Percentiles rank a stretch among this genome's conserved stretches.
These are phyloP conservation scores for Cucurbita ficifolia DNA, from an alignment of 306 rosid species.

Conservation along the genomic window DNA sequence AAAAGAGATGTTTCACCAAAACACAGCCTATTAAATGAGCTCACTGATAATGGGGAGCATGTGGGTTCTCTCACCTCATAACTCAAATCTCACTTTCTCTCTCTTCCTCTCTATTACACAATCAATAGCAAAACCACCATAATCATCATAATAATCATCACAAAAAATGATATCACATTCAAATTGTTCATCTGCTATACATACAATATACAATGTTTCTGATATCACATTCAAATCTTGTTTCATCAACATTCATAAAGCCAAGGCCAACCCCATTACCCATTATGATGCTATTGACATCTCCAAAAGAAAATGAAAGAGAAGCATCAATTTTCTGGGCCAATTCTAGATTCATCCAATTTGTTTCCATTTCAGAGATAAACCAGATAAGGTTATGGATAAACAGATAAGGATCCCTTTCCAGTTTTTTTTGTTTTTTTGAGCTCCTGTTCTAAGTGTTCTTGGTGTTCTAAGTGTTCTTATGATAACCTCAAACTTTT, in stretches of 20 bases:
- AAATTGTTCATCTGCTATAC: neutral
- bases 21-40: conserved; percentile 44
- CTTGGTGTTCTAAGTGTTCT: neutral
- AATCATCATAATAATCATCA: neutral
- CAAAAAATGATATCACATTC: neutral
- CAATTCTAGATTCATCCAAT: conserved; percentile 4
- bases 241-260: neutral
- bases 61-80: conserved; percentile 32
- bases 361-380: conserved; percentile 1
- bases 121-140: neutral
- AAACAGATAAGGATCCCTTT: neutral
- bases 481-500: neutral
- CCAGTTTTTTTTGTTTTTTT: neutral
- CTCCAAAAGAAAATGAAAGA: neutral
- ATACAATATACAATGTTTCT: neutral
- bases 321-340: neutral
- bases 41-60: conserved; percentile 54
- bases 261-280: neutral
- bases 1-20: conserved; percentile 17
- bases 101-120: neutral
- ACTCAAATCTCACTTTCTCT: conserved; percentile 18
- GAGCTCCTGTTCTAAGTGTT: neutral
- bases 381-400: conserved; percentile 7
- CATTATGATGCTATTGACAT: neutral
- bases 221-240: neutral